Base-by-base conservation (phyloP, 164 flowering plant species). In the Stephania cephalantha region DNA sequence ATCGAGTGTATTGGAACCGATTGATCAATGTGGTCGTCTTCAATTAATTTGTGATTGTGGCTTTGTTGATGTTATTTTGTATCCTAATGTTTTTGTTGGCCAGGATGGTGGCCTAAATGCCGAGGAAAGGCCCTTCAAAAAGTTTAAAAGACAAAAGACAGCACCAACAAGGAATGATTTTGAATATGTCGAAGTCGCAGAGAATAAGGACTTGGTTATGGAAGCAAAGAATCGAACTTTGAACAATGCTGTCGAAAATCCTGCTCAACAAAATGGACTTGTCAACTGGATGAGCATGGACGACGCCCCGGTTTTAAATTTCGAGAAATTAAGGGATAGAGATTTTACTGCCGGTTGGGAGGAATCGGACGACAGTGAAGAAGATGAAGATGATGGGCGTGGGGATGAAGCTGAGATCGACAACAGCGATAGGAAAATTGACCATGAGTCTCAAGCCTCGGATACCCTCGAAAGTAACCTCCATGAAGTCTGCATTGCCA, bases 231-330 rank as follows among this genome's bases (percentile, higher is more conserved):
- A 74, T 73, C 77, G 69, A 9, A 63, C 44, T 76, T 64, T 65
- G 46, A 50, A 71, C 79, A 44, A 71, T 48, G 73, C 71, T n/a
- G 25, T 65, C 0, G 71, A 72, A 71, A 72, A 69, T 12, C 2
- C 48, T 31, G 76, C 73, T 66, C 61, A 64, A 42, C 78, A 67
- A 70, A 76, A 71, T 52, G 67, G 63, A n/a, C 61, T 85, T 5
- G 87, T 87, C 73, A 87, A 79, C 70, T 84, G 88, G 90, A 85
- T 85, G 87, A 84, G 85, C 83, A 82, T 83, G 86, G 87, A 85
- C 67, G 88, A 84, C 30, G 70, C 80, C 15, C 82, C 74, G 29
- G 68, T 83, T 75, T 74, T 77, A 73, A 77, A 73, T 78, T 70
- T 71, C 46, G 87, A 83, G 63, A 84, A 81, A 52, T n/a, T 55